Evolutionary conservation across 2,329 filamentous ascomycete species (phyloP).

Genomic region (Sporothrix curviconia): DNA sequence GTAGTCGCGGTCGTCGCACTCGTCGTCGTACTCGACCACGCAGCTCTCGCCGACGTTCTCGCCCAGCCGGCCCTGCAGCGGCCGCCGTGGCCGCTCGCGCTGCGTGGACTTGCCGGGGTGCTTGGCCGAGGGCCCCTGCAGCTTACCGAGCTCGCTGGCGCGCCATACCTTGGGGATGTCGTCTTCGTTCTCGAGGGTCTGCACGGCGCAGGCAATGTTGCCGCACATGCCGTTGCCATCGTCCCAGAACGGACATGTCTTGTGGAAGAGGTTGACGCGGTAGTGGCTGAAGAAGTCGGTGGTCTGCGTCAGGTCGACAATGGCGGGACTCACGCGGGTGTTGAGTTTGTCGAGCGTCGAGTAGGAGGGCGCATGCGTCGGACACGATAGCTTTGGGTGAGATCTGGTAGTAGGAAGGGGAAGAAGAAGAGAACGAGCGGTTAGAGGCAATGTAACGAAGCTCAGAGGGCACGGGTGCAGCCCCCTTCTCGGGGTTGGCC

Average conservation of each 20-base stretch:
- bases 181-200: conserved; percentile 89
- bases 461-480: conserved; percentile 18
- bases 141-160: conserved; percentile 81
- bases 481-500: conserved; percentile 8
- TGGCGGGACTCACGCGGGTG: conserved; percentile 62
- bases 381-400: conserved; percentile 83
- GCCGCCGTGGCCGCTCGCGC: conserved; percentile 61
- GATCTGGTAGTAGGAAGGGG: no score
- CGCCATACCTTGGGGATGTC: conserved; percentile 91
- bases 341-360: conserved; percentile 83
- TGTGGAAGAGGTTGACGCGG: conserved; percentile 88
- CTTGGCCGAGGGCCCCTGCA: conserved; percentile 83
- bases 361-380: conserved; percentile 92
- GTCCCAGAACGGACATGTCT: conserved; percentile 91
- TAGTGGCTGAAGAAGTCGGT: conserved; percentile 99
- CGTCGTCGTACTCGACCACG: conserved; percentile 93
- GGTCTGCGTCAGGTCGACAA: conserved; percentile 73
- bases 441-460: conserved; percentile 34
- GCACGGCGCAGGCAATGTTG: conserved; percentile 93
- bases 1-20: conserved; percentile 94
- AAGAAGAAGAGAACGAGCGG: conserved; percentile 23
- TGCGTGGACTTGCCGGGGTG: conserved; percentile 76
- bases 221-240: conserved; percentile 92
- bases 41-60: conserved; percentile 89
- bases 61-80: conserved; percentile 75